Conservation (phyloP, 2,329 filamentous ascomycete genomes). For the Alternaria incomplexa region DNA sequence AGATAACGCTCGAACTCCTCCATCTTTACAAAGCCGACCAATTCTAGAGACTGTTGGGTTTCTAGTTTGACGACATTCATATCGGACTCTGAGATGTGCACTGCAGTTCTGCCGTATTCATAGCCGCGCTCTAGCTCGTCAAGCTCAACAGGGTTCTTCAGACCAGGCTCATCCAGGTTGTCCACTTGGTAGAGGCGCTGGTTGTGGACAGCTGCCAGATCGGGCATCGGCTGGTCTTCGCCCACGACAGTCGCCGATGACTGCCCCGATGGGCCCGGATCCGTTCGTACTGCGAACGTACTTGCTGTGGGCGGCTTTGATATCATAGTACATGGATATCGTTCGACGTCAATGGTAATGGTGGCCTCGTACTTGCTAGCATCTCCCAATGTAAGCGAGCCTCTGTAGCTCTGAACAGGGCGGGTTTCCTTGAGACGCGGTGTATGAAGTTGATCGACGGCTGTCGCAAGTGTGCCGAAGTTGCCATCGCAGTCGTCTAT, state of each 20-base stretch:
- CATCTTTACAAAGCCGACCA: conserved; percentile 83
- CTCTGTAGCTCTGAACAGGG: conserved; percentile 80
- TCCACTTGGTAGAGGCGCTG: conserved; percentile 81
- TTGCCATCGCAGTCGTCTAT: conserved; percentile 70
- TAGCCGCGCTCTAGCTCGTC: conserved; percentile 92
- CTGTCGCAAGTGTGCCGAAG: conserved; percentile 86
- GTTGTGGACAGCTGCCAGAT: conserved; percentile 74
- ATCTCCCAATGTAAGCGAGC: conserved; percentile 80
- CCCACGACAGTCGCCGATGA: conserved; percentile 58
- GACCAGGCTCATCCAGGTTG: conserved; percentile 74
- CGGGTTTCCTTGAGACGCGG: conserved; percentile 78
- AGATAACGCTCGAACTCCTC: conserved; percentile 84
- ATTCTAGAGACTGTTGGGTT: conserved; percentile 74
- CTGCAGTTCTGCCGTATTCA: conserved; percentile 89
- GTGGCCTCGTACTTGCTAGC: conserved; percentile 74
- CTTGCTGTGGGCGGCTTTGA: conserved; percentile 78
- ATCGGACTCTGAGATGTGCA: conserved; percentile 86
- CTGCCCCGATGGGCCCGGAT: conserved; percentile 57
- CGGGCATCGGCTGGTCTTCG: conserved; percentile 43
- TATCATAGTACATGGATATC: conserved; percentile 85
- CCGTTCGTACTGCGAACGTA: conserved; percentile 68
- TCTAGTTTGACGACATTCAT: conserved; percentile 87
- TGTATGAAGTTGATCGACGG: conserved; percentile 77
- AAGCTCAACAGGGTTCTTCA: conserved; percentile 79
- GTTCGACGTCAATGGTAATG: conserved; percentile 82